Evolutionary conservation across 208 protist genomes (phyloP).

Genomic region (Novymonas esmeraldas): DNA sequence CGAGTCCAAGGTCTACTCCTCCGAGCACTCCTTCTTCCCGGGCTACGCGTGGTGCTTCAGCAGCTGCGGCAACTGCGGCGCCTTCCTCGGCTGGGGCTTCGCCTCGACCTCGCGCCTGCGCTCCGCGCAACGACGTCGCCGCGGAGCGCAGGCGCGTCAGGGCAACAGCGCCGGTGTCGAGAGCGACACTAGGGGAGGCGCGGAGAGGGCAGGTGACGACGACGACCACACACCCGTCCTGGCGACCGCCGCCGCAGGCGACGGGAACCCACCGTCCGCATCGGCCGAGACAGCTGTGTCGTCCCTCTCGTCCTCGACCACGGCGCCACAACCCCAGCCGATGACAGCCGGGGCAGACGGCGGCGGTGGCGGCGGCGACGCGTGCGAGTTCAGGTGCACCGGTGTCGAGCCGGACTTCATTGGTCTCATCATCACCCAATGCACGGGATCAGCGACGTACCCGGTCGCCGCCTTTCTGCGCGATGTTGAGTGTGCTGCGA

Average conservation of each 20-base stretch:
- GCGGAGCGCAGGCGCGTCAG: neutral
- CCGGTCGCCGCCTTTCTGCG: constrained; percentile 5
- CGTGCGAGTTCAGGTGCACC: neutral
- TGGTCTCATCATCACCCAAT: constrained; percentile 76
- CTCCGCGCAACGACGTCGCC: neutral
- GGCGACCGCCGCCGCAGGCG: too few relatives aligned
- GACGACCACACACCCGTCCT: too few relatives aligned
- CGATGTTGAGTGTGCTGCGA: constrained; percentile 10
- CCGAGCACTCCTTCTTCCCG: constrained; percentile 80
- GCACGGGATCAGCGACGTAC: constrained; percentile 54
- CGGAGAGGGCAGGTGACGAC: too few relatives aligned
- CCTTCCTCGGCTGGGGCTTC: constrained; percentile 87
- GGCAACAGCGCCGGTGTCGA: neutral
- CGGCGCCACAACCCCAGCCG: neutral
- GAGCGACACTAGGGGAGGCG: neutral
- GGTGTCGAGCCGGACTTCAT: constrained; percentile 52
- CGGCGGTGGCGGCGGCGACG: neutral
- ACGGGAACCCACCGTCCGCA: too few relatives aligned
- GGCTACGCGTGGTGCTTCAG: constrained; percentile 76
- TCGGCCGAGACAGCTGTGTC: too few relatives aligned
- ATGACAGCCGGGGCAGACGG: neutral
- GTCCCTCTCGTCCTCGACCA: too few relatives aligned
- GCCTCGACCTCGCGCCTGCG: constrained; percentile 20
- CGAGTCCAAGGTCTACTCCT: constrained; percentile 43
- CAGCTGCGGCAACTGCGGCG: constrained; percentile 54